These are phyloP conservation scores for Phylloboletellus chloephorus DNA, from an alignment of 1,284 basidiomycete species.

Conservation along the genomic window DNA sequence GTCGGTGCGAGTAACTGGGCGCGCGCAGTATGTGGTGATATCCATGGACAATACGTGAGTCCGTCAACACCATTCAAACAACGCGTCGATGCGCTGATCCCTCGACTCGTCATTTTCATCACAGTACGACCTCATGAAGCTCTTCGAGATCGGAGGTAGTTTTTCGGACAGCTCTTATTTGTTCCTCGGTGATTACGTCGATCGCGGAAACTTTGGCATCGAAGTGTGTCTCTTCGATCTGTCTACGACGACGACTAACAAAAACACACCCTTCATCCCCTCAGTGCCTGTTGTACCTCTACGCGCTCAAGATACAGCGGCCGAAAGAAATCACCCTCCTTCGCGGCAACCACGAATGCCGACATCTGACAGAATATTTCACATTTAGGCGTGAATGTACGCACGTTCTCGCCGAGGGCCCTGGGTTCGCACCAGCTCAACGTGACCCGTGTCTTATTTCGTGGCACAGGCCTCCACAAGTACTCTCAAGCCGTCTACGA, in stretches of 20 bases:
- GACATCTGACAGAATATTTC: conserved; percentile 94
- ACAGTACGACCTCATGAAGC: conserved; percentile 96
- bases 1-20: conserved; percentile 9
- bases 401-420: conserved; percentile 8
- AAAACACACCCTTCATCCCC: not conserved
- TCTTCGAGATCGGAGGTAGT: conserved; percentile 94
- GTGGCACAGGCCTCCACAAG: conserved; percentile 77
- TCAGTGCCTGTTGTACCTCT: conserved; percentile 84
- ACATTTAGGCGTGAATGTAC: conserved; percentile 93
- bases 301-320: conserved; percentile 91
- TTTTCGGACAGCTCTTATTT: conserved; percentile 84
- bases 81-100: conserved; percentile 11
- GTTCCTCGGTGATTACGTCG: conserved; percentile 98
- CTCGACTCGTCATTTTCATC: conserved; percentile 7
- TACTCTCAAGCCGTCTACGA: conserved; percentile 86
- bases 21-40: conserved; percentile 85
- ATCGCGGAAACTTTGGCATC: conserved; percentile 93
- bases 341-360: conserved; percentile 97
- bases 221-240: conserved; percentile 50
- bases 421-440: conserved; percentile 4
- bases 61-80: conserved; percentile 5
- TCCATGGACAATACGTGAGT: conserved; percentile 97
- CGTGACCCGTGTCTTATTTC: conserved; percentile 6
- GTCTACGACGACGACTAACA: not conserved
- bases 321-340: conserved; percentile 87